These are phyloP conservation scores for Ceratonia siliqua DNA, from an alignment of 306 rosid species.

Conservation along the genomic window DNA sequence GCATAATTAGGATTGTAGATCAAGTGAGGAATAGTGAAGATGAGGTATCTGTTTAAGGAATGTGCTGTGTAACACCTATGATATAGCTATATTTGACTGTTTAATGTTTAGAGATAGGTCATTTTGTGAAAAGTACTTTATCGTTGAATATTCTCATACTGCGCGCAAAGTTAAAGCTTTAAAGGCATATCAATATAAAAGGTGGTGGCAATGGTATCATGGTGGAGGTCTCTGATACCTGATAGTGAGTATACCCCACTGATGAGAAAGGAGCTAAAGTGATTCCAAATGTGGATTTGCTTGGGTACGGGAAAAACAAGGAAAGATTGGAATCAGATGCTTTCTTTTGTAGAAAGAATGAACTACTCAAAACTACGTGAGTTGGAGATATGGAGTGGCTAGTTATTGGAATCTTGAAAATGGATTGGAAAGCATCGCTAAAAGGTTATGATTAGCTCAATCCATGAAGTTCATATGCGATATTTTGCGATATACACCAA, in stretches of 20 bases:
- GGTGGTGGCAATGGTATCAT: conserved; percentile 32
- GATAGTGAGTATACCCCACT: conserved; percentile 33
- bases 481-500: neutral
- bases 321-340: conserved; percentile 61
- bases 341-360: conserved; percentile 41
- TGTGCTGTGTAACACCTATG: neutral
- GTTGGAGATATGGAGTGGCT: conserved; percentile 35
- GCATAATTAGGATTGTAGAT: conserved; percentile 53
- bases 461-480: conserved; percentile 22
- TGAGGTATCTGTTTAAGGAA: conserved; percentile 23
- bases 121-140: neutral
- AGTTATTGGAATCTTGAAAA: conserved; percentile 39
- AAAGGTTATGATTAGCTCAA: conserved; percentile 26
- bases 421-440: conserved; percentile 39
- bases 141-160: conserved; percentile 44
- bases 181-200: conserved; percentile 10
- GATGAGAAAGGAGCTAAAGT: conserved; percentile 40
- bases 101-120: neutral
- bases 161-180: conserved; percentile 3
- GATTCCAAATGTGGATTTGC: conserved; percentile 42
- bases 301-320: conserved; percentile 26
- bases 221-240: conserved; percentile 1
- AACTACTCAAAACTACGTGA: conserved; percentile 36
- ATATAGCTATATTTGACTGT: neutral
- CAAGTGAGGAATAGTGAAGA: conserved; percentile 36